Evolutionary conservation across 202 grass and related monocot genomes (phyloP).

Genomic region (Hordeum pubiflorum): DNA sequence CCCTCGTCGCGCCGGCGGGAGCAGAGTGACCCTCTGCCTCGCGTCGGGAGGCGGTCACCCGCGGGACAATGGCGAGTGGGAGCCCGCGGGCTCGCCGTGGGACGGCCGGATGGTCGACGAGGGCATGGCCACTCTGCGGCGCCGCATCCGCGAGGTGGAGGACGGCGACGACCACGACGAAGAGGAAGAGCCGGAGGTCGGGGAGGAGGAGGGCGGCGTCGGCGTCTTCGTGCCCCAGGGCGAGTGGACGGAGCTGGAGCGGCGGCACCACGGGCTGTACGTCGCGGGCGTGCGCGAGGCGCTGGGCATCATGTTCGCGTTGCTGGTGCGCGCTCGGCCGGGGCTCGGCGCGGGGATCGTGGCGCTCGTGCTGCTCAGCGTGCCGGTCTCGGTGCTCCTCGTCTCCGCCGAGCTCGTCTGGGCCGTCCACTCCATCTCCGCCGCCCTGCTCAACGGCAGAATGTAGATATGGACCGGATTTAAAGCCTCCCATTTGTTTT

Average conservation of each 20-base stretch:
- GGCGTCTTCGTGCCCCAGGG: background rate
- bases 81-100: background rate
- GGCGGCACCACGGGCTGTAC: conserved; percentile 31
- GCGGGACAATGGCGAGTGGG: background rate
- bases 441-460: background rate
- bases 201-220: background rate
- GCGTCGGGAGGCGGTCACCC: background rate
- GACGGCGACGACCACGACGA: background rate
- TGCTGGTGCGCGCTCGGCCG: conserved; percentile 33
- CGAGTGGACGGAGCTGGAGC: conserved; percentile 44
- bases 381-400: conserved; percentile 31
- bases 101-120: conserved; percentile 40
- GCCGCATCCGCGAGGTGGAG: conserved; percentile 39
- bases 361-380: conserved; percentile 28
- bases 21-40: background rate
- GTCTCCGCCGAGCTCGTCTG: conserved; percentile 4
- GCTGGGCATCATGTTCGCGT: conserved; percentile 12
- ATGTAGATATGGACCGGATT: too few relatives aligned
- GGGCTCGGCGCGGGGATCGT: conserved; percentile 22
- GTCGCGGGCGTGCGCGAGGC: background rate
- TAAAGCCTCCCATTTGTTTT: too few relatives aligned
- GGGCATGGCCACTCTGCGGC: conserved; percentile 49
- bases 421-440: background rate
- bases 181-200: background rate
- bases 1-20: background rate